Evolutionary conservation across 768 basidiomycete genomes (phyloP).

Genomic region (Tricholoma furcatifolium): DNA sequence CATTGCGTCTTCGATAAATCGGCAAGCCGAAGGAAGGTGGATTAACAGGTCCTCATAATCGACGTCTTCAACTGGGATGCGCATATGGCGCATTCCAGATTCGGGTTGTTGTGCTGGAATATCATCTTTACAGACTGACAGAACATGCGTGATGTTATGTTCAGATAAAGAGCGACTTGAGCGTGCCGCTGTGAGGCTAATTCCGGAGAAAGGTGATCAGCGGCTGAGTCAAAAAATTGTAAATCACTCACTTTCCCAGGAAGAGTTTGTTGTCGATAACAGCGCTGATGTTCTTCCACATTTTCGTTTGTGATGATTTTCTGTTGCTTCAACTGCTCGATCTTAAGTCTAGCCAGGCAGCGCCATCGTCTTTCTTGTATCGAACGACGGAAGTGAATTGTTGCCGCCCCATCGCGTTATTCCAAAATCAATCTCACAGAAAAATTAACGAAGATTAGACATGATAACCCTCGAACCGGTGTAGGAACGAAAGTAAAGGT

Average conservation of each 20-base stretch:
- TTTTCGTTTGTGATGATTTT: slow-evolving; percentile 26
- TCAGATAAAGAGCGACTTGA: slow-evolving; percentile 72
- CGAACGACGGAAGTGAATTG: slow-evolving; percentile 18
- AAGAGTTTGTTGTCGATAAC: slow-evolving; percentile 65
- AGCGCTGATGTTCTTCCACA: slow-evolving; percentile 71
- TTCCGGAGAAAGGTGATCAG: slow-evolving; percentile 18
- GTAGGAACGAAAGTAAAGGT: slow-evolving; percentile 24
- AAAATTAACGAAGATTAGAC: slow-evolving; percentile 21
- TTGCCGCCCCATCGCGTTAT: slow-evolving; percentile 23
- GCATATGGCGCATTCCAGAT: slow-evolving; percentile 68
- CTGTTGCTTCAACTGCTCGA: slow-evolving; percentile 15
- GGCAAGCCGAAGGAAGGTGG: slow-evolving; percentile 62
- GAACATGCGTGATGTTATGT: slow-evolving; percentile 74
- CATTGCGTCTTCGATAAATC: slow-evolving; percentile 64
- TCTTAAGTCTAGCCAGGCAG: slow-evolving; percentile 11
- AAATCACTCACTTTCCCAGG: slow-evolving; percentile 66
- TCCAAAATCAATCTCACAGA: slow-evolving; percentile 13
- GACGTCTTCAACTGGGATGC: slow-evolving; percentile 68
- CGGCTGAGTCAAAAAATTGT: slow-evolving; percentile 16
- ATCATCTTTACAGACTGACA: slow-evolving; percentile 73
- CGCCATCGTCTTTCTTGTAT: slow-evolving; percentile 16
- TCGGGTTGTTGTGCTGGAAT: slow-evolving; percentile 71
- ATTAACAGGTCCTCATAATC: slow-evolving; percentile 70
- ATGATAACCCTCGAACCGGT: slow-evolving; percentile 26
- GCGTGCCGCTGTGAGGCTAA: slow-evolving; percentile 66